Evolutionary conservation across 2,329 filamentous ascomycete species (phyloP).

Genomic region (Helotiales sp.): DNA sequence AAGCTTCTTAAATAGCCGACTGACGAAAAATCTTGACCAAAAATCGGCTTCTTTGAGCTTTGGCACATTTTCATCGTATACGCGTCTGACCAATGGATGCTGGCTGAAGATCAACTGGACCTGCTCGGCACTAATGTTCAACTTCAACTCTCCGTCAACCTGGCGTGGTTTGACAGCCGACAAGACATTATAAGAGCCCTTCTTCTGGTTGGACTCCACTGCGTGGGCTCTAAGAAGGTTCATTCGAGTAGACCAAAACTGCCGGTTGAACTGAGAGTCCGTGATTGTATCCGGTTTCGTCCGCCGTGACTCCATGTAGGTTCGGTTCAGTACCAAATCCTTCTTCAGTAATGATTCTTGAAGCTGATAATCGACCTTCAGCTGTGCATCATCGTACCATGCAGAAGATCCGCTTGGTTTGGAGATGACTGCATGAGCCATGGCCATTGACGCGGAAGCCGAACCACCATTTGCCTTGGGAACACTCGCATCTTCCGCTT

Average conservation of each 20-base stretch:
- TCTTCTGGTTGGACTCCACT: constrained; percentile 84
- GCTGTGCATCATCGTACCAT: constrained; percentile 80
- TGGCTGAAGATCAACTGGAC: constrained; percentile 92
- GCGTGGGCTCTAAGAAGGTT: constrained; percentile 88
- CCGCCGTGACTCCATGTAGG: constrained; percentile 82
- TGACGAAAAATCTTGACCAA: constrained; percentile 94
- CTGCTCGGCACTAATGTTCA: constrained; percentile 89
- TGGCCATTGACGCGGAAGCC: constrained; percentile 74
- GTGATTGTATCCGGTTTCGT: constrained; percentile 86
- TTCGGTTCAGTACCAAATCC: constrained; percentile 75
- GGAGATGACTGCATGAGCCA: constrained; percentile 70
- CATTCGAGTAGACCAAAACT: constrained; percentile 93
- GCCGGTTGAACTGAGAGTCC: constrained; percentile 79
- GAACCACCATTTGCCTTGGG: constrained; percentile 44
- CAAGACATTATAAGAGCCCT: constrained; percentile 91
- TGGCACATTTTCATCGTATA: constrained; percentile 93
- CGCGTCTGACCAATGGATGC: constrained; percentile 85
- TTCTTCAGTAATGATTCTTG: constrained; percentile 89
- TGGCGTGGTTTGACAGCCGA: constrained; percentile 84
- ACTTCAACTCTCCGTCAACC: constrained; percentile 73
- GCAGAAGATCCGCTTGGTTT: constrained; percentile 56
- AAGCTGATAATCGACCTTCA: constrained; percentile 79
- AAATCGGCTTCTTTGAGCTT: constrained; percentile 80
- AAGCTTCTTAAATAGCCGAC: constrained; percentile 85
- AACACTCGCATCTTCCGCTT: constrained; percentile 48